Evolutionary conservation across 371 early-diverging fungal genomes (phyloP), one percentile per base, ranked within the genome.

Genomic region (Phascolomyces articulosus): DNA sequence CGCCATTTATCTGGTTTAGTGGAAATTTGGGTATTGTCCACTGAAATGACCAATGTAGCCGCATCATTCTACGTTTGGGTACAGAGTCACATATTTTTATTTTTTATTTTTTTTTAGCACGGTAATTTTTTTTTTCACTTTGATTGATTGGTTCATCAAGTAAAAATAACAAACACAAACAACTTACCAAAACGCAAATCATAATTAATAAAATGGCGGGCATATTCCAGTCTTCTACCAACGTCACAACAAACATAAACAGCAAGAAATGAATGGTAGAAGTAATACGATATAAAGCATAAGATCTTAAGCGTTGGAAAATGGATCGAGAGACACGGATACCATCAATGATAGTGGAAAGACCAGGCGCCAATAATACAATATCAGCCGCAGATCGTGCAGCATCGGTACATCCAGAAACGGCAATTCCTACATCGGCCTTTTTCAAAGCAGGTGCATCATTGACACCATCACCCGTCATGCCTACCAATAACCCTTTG

Each of bases 371-470:
- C 26, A 94, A 69, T 60, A 97, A 72, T 2, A 97, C 96, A 73
- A 97, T 95, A 76, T 97, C 96, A 18, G 96, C 89, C 9, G 97
- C 96, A 2, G 93, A 89, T 29, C 96, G 87, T 23, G 96, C 95
- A 7, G 96, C 96, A n/a, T 51, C 51, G 3, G 51, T 51, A 24
- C 51, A 51, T 13, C 51, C 51, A 18, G 56, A 55, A 59, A 95
- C 93, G 38, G 95, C 94, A 70, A 93, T 92, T 66, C 94, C 95
- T 49, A 93, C 92, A 76, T 94, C 88, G 55, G 94, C 93, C 74
- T 91, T 91, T 78, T 93, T 94, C 61, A 96, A 80, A 8, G 96
- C 95, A n/a, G 92, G 93, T 7, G 93, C 93, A 75, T 96, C 96
- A 69, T 93, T 94, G 54, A 92, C 91, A 71, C 94, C 94, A 72